Evolutionary conservation across 352 stramenopile genomes (phyloP), one percentile per base, ranked within the genome.

Genomic region (Globisporangium nodosum): DNA sequence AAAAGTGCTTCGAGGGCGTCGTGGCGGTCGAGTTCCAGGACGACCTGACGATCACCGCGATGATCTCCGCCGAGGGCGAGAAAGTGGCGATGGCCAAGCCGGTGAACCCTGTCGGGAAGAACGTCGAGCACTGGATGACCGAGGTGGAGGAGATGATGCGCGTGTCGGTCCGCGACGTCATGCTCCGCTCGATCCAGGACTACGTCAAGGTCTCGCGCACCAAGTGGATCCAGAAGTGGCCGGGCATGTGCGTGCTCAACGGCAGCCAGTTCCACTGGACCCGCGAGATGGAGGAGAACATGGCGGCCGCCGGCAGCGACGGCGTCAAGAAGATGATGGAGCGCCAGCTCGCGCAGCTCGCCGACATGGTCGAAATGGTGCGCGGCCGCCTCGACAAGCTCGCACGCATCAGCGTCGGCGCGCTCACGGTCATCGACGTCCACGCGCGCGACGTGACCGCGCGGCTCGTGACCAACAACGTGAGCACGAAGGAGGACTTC

Each of bases 1-100:
- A 97, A 49, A 98, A 98, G 65, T 98, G 94, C 65, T 98, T 98
- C 56, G 94, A 98, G 74, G 94, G 92, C 15, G 85, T 98, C 51
- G 91, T 98, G 30, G 78, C 76, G 4, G 92, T 98, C 3, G 76
- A 96, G 37, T 98, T 98, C 62, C 78, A 95, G 49, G 78, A 94
- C 13, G 88, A 98, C 52, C 53, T 96, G 6, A 94, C 84, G 20
- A 98, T 98, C 70, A 90, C 78, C 3, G 75, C 83, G 1, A 98
- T 98, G 90, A 92, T 90, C 46, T 97, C 77, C 0, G 78, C 81
- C 0, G 92, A 98, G 66, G 84, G 86, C 5, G 94, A 97, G 65
- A 81, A 96, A 65, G 88, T 98, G 5, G 70, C 71, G 0, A 96
- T 97, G 71, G 65, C 73, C 2, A 82, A 74, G 30, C 55, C 74